A percentile compares a stretch with the other conserved stretches of the same genome.
These are phyloP conservation scores for Eimeria tenella DNA, from an alignment of 169 alveolate genomes.

Conservation along the genomic window DNA sequence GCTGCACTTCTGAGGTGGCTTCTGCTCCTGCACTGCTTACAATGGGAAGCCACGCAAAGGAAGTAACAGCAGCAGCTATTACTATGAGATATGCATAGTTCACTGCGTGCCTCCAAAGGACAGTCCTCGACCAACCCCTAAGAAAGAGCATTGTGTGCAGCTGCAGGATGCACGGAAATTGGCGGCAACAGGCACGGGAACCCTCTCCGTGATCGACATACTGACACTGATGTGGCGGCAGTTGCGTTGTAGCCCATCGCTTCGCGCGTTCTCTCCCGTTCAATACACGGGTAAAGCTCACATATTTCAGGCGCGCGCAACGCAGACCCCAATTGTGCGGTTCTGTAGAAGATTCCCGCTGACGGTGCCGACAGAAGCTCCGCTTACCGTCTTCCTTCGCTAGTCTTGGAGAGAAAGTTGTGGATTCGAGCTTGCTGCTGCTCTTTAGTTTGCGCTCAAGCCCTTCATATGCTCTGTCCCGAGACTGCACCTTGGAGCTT, in stretches of 20 bases:
- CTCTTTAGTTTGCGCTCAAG: slow-evolving; percentile 9
- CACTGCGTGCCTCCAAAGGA: background rate
- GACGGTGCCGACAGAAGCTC: background rate
- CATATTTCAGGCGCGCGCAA: too few relatives aligned
- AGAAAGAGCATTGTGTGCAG: background rate
- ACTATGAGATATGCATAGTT: slow-evolving; percentile 1
- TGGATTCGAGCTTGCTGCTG: background rate
- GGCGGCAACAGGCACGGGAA: background rate
- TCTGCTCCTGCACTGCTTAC: background rate
- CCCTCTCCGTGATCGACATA: slow-evolving; percentile 7
- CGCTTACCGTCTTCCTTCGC: background rate
- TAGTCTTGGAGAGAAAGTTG: background rate
- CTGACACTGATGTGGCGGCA: background rate
- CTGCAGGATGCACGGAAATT: background rate
- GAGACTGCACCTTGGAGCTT: background rate
- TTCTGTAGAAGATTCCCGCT: too few relatives aligned
- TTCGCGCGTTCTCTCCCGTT: background rate
- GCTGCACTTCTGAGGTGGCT: background rate
- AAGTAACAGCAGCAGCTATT: background rate
- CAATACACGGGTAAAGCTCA: too few relatives aligned
- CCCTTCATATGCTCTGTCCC: slow-evolving; percentile 26
- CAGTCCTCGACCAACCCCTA: background rate
- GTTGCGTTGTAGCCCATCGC: background rate
- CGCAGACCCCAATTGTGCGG: too few relatives aligned
- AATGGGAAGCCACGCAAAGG: slow-evolving; percentile 6